Conservation (phyloP, 2,329 filamentous ascomycete genomes). For the Phialocephala sp. region DNA sequence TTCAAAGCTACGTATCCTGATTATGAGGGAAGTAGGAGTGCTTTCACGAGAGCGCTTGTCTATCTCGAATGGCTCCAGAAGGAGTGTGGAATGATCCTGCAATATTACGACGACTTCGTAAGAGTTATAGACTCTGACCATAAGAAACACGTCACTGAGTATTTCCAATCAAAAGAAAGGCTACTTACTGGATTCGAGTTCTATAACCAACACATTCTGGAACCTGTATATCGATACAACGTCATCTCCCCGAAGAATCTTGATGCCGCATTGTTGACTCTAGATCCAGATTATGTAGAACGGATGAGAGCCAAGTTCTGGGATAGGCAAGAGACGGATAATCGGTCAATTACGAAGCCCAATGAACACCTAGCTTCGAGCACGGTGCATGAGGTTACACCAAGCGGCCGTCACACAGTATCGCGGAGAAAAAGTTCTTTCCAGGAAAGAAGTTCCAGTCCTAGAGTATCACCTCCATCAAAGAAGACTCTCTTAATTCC, state of each 20-base stretch:
- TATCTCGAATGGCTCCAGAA: constrained; percentile 12
- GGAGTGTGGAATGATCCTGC: neutral
- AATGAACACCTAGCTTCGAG: neutral
- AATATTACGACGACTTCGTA: constrained; percentile 12
- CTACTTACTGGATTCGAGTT: neutral
- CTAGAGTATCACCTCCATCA: neutral
- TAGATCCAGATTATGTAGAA: neutral
- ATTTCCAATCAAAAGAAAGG: neutral
- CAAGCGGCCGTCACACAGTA: no score
- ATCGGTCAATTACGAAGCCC: neutral
- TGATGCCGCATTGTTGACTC: neutral
- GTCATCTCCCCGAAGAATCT: neutral
- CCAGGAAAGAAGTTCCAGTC: neutral
- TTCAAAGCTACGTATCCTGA: neutral
- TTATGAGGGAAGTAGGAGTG: neutral
- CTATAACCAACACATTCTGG: neutral
- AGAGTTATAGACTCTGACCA: constrained; percentile 2
- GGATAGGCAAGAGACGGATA: neutral
- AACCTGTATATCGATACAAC: neutral
- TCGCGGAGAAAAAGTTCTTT: neutral
- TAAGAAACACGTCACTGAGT: neutral
- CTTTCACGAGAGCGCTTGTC: constrained; percentile 9
- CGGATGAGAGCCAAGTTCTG: neutral
- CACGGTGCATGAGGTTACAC: no score
- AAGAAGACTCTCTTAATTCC: neutral